Conservation (phyloP, 805 yeast genomes). For the Deakozyma indianensis region DNA sequence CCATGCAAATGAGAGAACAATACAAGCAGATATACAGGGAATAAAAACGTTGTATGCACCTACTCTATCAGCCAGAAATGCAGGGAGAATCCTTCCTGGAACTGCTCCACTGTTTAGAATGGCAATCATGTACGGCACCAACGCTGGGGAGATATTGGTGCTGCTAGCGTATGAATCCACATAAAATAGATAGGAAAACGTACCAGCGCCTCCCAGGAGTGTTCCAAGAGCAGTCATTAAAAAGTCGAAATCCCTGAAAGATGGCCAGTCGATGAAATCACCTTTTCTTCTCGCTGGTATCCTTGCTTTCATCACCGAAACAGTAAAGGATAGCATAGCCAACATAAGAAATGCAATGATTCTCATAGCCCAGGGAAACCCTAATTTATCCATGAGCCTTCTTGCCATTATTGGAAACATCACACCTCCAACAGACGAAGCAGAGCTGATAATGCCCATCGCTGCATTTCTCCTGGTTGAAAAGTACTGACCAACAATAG, state of each 20-base stretch:
- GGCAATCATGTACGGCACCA: neutral
- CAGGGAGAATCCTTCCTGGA: neutral
- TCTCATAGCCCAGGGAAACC: neutral
- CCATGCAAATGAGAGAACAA: conserved; percentile 23
- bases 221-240: conserved; percentile 5
- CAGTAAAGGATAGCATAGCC: neutral
- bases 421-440: neutral
- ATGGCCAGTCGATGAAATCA: conserved; percentile 10
- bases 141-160: neutral
- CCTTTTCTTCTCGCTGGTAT: conserved; percentile 8
- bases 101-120: neutral
- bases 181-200: neutral
- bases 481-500: neutral
- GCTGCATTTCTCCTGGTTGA: neutral
- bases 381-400: neutral
- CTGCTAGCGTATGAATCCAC: neutral
- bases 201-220: conserved; percentile 1
- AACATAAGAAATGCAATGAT: neutral
- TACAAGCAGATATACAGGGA: conserved; percentile 8
- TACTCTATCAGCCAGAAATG: neutral
- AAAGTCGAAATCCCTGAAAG: conserved; percentile 10
- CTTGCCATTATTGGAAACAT: neutral
- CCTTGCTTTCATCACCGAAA: neutral
- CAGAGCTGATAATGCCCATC: neutral
- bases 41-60: neutral